Conservation (phyloP, 2,329 filamentous ascomycete genomes). For the Talaromyces sp. region DNA sequence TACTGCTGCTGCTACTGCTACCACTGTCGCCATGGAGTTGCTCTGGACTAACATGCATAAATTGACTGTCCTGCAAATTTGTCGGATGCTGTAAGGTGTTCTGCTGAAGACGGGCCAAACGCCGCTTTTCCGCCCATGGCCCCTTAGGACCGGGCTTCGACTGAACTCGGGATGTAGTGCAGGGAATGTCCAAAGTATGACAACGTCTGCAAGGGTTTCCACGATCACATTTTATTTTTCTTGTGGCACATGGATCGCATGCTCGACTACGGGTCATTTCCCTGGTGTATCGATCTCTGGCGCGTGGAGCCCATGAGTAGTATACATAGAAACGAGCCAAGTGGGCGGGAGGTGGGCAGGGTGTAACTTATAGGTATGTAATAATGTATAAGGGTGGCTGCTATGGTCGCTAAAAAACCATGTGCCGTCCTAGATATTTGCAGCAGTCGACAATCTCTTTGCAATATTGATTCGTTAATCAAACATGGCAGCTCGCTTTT, state of each 20-base stretch:
- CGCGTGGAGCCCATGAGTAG: constrained; percentile 17
- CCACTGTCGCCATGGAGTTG: neutral
- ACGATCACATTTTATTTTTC: constrained; percentile 19
- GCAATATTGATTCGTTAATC: neutral
- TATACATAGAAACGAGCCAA: constrained; percentile 18
- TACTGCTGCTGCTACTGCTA: neutral
- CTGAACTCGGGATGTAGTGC: constrained; percentile 16
- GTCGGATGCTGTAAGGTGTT: constrained; percentile 9
- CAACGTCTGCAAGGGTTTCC: constrained; percentile 16
- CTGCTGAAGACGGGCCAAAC: constrained; percentile 16
- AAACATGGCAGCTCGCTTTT: neutral
- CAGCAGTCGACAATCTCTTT: neutral
- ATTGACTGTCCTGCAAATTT: neutral
- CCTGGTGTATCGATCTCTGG: constrained; percentile 14
- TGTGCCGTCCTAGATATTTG: neutral
- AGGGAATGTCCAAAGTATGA: constrained; percentile 15
- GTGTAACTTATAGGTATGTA: neutral
- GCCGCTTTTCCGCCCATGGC: constrained; percentile 18
- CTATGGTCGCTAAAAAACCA: neutral
- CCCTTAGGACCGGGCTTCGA: constrained; percentile 19
- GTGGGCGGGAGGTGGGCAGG: neutral
- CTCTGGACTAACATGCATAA: constrained; percentile 3
- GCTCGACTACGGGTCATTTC: constrained; percentile 19
- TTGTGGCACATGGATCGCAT: constrained; percentile 19
- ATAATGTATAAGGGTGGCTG: neutral